These are phyloP conservation scores for Xylaria acuta DNA, from an alignment of 495 filamentous ascomycete genomes.

Conservation along the genomic window DNA sequence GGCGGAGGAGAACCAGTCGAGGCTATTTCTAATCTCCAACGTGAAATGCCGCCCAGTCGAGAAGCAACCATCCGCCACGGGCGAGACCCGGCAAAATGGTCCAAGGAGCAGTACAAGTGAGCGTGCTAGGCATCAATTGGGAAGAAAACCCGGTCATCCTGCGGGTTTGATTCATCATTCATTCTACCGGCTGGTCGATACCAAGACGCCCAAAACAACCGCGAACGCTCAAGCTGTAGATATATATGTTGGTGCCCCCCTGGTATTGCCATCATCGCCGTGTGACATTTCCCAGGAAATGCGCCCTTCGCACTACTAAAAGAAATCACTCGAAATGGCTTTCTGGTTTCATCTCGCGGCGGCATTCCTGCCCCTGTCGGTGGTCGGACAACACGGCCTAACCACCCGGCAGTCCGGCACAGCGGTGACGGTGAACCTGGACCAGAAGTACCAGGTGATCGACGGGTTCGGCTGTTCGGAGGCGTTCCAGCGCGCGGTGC, in stretches of 20 bases:
- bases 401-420: slow-evolving; percentile 28
- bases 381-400: slow-evolving; percentile 16
- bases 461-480: slow-evolving; percentile 59
- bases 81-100: slow-evolving; percentile 24
- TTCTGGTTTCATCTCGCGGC: neutral
- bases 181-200: slow-evolving; percentile 14
- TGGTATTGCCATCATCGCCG: neutral
- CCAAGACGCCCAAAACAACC: neutral
- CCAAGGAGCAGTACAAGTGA: neutral
- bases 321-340: neutral
- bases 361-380: slow-evolving; percentile 21
- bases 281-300: neutral
- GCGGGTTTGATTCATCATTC: neutral
- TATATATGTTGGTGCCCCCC: neutral
- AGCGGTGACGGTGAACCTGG: slow-evolving; percentile 48
- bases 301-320: neutral
- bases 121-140: neutral
- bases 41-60: slow-evolving; percentile 1
- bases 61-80: slow-evolving; percentile 1
- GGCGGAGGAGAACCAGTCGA: slow-evolving; percentile 29
- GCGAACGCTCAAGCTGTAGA: neutral
- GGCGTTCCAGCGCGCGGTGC: slow-evolving; percentile 55
- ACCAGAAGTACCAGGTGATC: slow-evolving; percentile 51
- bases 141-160: neutral
- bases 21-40: slow-evolving; percentile 1